Evolutionary conservation across 2,329 filamentous ascomycete species (phyloP).

Genomic region (Fusarium clavum): DNA sequence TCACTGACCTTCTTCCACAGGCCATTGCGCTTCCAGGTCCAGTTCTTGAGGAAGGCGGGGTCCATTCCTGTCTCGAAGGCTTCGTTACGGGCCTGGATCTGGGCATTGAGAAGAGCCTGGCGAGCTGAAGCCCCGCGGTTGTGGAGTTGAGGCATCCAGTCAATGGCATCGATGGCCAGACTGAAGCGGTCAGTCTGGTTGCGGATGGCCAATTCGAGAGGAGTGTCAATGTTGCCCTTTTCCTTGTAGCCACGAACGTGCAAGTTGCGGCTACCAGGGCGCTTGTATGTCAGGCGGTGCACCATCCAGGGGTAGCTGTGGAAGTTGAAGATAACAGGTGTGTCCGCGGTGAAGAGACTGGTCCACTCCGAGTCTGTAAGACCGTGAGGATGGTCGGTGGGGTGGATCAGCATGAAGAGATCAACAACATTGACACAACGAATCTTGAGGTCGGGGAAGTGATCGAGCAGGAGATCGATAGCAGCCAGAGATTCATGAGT

Average conservation of each 20-base stretch:
- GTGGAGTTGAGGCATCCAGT: conserved; percentile 70
- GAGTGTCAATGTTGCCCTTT: conserved; percentile 87
- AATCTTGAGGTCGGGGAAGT: conserved; percentile 78
- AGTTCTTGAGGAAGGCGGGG: conserved; percentile 72
- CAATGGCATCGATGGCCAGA: conserved; percentile 80
- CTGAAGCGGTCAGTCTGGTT: conserved; percentile 83
- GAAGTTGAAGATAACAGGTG: conserved; percentile 85
- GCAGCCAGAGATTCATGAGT: conserved; percentile 81
- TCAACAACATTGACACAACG: conserved; percentile 85
- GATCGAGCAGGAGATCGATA: conserved; percentile 76
- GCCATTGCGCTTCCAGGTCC: conserved; percentile 69
- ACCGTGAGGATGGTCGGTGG: conserved; percentile 78
- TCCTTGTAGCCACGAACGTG: conserved; percentile 84
- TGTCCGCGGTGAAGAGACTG: conserved; percentile 77
- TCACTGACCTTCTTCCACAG: conserved; percentile 52
- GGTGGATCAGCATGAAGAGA: conserved; percentile 81
- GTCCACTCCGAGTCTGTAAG: conserved; percentile 74
- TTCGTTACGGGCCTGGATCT: conserved; percentile 71
- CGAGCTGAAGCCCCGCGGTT: conserved; percentile 72
- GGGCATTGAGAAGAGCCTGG: conserved; percentile 72
- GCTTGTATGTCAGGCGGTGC: conserved; percentile 80
- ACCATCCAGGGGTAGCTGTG: conserved; percentile 86
- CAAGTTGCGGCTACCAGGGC: conserved; percentile 74
- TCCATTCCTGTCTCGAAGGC: conserved; percentile 79
- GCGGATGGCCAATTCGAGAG: conserved; percentile 80